phyloP scores from a whole-genome alignment of 1,139 yeast genomes.

The Candida albicans region DNA sequence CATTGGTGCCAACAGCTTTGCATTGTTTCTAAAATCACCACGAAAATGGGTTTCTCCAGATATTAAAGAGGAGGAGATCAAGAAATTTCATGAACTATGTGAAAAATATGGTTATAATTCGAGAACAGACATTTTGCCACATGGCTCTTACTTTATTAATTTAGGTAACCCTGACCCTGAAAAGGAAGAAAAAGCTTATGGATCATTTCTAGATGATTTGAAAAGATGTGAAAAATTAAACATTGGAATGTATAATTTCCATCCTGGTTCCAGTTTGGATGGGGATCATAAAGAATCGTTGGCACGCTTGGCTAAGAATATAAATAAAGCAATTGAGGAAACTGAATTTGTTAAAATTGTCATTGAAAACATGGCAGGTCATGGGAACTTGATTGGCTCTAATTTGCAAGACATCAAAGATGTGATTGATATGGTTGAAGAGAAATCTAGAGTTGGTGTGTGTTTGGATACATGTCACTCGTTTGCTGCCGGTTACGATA shows the following conservation, averaged over 20 bases:
- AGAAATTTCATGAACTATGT: slow-evolving; percentile 63
- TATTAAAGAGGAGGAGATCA: slow-evolving; percentile 63
- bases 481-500: slow-evolving; percentile 94
- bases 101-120: slow-evolving; percentile 67
- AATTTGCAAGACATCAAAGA: slow-evolving; percentile 69
- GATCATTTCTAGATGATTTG: slow-evolving; percentile 83
- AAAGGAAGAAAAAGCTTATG: slow-evolving; percentile 73
- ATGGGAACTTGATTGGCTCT: slow-evolving; percentile 87
- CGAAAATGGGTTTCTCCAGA: slow-evolving; percentile 89
- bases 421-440: slow-evolving; percentile 73
- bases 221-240: slow-evolving; percentile 81
- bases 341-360: slow-evolving; percentile 83
- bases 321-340: slow-evolving; percentile 72
- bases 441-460: slow-evolving; percentile 84
- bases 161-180: slow-evolving; percentile 86
- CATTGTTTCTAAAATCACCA: slow-evolving; percentile 86
- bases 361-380: slow-evolving; percentile 97
- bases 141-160: slow-evolving; percentile 91
- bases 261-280: slow-evolving; percentile 89
- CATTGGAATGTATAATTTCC: slow-evolving; percentile 87
- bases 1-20: slow-evolving; percentile 84
- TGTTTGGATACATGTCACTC: slow-evolving; percentile 96
- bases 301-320: slow-evolving; percentile 66
- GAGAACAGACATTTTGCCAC: slow-evolving; percentile 79
- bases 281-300: slow-evolving; percentile 68